Percentiles rank a stretch among this genome's conserved stretches.
Conservation (phyloP, 805 yeast genomes). For the Yarrowia keelungensis region DNA sequence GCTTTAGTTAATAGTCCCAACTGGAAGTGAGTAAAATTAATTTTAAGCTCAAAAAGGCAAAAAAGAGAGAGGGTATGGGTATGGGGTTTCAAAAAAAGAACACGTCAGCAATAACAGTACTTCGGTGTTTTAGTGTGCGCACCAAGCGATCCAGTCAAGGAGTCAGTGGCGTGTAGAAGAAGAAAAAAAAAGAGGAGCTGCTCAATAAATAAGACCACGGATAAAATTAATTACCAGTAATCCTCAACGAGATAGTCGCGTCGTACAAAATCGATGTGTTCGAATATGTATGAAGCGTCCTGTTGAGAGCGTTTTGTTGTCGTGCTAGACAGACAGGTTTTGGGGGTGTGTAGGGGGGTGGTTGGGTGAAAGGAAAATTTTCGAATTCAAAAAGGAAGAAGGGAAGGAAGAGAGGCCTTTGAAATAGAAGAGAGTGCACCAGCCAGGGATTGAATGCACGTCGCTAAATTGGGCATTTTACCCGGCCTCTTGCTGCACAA, state of each 20-base stretch:
- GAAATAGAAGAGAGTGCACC: conserved; percentile 36
- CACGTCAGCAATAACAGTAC: conserved; percentile 33
- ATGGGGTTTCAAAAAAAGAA: conserved; percentile 29
- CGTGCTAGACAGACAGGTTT: conserved; percentile 38
- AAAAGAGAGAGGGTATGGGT: conserved; percentile 22
- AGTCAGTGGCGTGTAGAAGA: conserved; percentile 38
- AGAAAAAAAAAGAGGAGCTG: conserved; percentile 5
- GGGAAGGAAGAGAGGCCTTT: conserved; percentile 37
- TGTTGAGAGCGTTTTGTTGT: conserved; percentile 38
- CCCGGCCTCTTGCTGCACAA: conserved; percentile 36
- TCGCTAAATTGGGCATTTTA: conserved; percentile 33
- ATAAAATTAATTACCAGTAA: conserved; percentile 31
- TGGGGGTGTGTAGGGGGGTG: conserved; percentile 35
- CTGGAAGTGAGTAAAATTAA: not conserved
- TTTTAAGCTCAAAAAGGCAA: conserved; percentile 4
- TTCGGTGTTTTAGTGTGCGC: conserved; percentile 5
- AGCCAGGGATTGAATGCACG: conserved; percentile 39
- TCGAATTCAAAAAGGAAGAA: conserved; percentile 27
- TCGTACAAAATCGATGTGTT: conserved; percentile 31
- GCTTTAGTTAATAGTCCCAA: conserved; percentile 25
- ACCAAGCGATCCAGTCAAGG: conserved; percentile 38
- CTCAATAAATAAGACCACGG: conserved; percentile 36
- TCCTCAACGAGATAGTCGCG: conserved; percentile 39
- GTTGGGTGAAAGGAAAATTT: conserved; percentile 38
- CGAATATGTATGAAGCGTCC: conserved; percentile 35